phyloP scores from a whole-genome alignment of 352 stramenopile genomes.

The Saprolegnia parasitica region DNA sequence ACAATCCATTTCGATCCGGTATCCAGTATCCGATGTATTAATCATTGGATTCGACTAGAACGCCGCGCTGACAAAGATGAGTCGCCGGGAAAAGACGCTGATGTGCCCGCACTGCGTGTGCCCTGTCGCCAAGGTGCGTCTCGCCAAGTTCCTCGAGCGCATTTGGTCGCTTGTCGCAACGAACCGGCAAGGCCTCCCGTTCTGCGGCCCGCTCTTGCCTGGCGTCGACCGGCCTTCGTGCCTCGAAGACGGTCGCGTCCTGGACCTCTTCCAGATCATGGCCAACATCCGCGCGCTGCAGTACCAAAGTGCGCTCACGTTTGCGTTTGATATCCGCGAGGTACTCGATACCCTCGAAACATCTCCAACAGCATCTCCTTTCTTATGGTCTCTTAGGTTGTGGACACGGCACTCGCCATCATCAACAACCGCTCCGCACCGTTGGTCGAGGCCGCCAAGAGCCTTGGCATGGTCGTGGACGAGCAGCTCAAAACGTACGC shows the following conservation, averaged over 20 bases:
- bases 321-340: slow-evolving; percentile 51
- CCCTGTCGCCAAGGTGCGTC: slow-evolving; percentile 59
- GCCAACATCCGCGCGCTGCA: slow-evolving; percentile 64
- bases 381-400: slow-evolving; percentile 36
- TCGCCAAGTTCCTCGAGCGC: slow-evolving; percentile 71
- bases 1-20: neutral
- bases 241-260: slow-evolving; percentile 16
- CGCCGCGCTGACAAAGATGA: neutral
- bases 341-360: neutral
- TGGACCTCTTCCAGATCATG: slow-evolving; percentile 72
- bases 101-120: slow-evolving; percentile 63
- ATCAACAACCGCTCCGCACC: slow-evolving; percentile 54
- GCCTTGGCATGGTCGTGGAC: slow-evolving; percentile 65
- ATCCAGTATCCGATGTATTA: neutral
- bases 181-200: slow-evolving; percentile 79
- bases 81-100: slow-evolving; percentile 42
- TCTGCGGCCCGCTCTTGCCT: slow-evolving; percentile 66
- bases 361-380: no score
- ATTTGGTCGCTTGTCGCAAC: slow-evolving; percentile 82
- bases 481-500: slow-evolving; percentile 73
- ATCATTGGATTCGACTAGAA: slow-evolving; percentile 4
- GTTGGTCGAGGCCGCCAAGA: slow-evolving; percentile 62
- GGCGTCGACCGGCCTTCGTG: slow-evolving; percentile 43
- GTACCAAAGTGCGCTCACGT: slow-evolving; percentile 55
- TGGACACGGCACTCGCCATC: slow-evolving; percentile 56